Evolutionary conservation across 2,329 filamentous ascomycete genomes (phyloP).

Genomic region (Zymoseptoria pseudotritici): DNA sequence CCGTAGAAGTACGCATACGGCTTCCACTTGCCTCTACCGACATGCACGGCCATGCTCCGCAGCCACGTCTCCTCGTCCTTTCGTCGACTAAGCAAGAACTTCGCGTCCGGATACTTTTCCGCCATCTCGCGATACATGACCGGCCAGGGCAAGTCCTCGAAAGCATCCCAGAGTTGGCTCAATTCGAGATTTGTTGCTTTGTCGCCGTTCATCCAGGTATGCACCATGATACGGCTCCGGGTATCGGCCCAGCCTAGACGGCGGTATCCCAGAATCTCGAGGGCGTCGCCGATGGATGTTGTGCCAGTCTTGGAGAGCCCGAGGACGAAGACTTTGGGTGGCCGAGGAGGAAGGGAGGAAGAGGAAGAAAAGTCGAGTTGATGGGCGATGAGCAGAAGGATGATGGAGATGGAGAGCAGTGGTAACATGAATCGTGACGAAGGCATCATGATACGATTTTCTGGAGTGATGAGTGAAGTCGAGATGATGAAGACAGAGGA

Average conservation of each 20-base stretch:
- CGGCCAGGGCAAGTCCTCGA: constrained; percentile 27
- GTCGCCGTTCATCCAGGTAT: constrained; percentile 24
- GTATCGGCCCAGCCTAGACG: constrained; percentile 28
- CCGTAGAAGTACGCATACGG: constrained; percentile 22
- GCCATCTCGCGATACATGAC: constrained; percentile 25
- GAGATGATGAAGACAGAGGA: not conserved
- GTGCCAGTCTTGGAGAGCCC: constrained; percentile 28
- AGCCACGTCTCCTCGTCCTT: constrained; percentile 26
- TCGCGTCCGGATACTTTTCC: constrained; percentile 22
- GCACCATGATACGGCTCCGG: constrained; percentile 24
- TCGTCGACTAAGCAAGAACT: constrained; percentile 24
- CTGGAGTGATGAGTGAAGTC: not conserved
- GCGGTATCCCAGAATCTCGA: constrained; percentile 24
- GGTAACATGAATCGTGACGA: not conserved
- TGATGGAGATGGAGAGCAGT: not conserved
- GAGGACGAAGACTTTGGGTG: constrained; percentile 27
- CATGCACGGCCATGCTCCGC: constrained; percentile 22
- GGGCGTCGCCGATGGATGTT: constrained; percentile 26
- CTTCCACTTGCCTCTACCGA: constrained; percentile 21
- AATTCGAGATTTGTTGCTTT: constrained; percentile 15
- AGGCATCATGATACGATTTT: not conserved
- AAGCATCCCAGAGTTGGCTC: constrained; percentile 25
- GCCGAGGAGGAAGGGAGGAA: not conserved
- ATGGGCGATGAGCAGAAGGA: not conserved
- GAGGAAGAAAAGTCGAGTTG: not conserved